Conservation (phyloP, 2,329 filamentous ascomycete species). For the Hawksworthiomyces lignivorus region DNA sequence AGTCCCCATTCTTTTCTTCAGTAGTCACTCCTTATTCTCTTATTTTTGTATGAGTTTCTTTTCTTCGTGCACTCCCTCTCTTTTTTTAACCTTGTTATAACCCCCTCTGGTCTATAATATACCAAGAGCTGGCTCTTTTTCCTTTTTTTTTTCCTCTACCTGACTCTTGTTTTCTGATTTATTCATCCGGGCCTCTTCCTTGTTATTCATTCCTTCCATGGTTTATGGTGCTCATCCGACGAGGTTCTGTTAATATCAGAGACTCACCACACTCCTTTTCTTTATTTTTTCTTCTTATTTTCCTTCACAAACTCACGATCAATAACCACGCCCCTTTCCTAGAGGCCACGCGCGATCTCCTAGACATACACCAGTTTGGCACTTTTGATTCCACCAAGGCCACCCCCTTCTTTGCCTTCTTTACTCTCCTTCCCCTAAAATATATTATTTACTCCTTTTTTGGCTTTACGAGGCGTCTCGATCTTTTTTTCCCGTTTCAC, state of each 20-base stretch:
- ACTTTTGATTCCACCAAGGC: no score
- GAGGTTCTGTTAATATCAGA: slow-evolving; percentile 28
- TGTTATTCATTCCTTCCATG: slow-evolving; percentile 12
- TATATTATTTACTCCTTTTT: slow-evolving; percentile 5
- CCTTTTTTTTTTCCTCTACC: slow-evolving; percentile 19
- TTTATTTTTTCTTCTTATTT: slow-evolving; percentile 2
- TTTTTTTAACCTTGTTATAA: slow-evolving; percentile 26
- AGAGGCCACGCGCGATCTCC: neutral
- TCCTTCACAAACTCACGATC: neutral
- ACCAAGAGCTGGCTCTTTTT: slow-evolving; percentile 49
- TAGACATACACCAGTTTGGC: no score
- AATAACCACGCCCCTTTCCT: neutral
- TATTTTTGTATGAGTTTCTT: slow-evolving; percentile 33
- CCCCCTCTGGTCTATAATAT: slow-evolving; percentile 35
- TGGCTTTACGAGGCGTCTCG: slow-evolving; percentile 26
- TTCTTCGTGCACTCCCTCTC: neutral
- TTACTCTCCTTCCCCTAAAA: slow-evolving; percentile 14
- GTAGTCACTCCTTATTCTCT: slow-evolving; percentile 46
- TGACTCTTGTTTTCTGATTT: slow-evolving; percentile 1
- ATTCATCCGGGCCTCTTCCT: slow-evolving; percentile 1
- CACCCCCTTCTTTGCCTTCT: slow-evolving; percentile 1
- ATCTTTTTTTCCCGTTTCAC: slow-evolving; percentile 28
- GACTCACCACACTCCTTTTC: slow-evolving; percentile 37
- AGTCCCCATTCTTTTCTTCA: slow-evolving; percentile 23
- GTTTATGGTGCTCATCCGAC: slow-evolving; percentile 28